Evolutionary conservation across 805 yeast genomes (phyloP).

Genomic region (Kregervanrija fluxuum): DNA sequence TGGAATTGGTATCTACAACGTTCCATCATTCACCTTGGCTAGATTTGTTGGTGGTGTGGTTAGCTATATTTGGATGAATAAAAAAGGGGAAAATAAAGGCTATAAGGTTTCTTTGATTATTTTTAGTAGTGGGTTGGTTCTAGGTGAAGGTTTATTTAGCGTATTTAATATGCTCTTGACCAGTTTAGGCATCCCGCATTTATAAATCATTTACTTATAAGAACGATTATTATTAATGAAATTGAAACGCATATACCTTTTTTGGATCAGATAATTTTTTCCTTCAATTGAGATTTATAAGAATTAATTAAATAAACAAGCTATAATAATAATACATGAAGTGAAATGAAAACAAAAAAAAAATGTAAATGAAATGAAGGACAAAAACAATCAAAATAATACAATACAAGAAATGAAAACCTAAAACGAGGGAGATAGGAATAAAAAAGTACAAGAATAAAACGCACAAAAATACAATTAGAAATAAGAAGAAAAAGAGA

Average conservation of each 20-base stretch:
- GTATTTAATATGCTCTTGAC: slow-evolving; percentile 75
- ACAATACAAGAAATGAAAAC: background rate
- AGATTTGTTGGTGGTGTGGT: slow-evolving; percentile 83
- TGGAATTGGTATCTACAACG: slow-evolving; percentile 91
- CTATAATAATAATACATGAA: background rate
- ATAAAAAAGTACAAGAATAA: background rate
- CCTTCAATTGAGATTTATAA: background rate
- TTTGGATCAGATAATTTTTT: background rate
- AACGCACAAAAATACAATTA: background rate
- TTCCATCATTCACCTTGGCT: slow-evolving; percentile 90
- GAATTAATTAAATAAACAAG: background rate
- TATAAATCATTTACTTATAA: slow-evolving; percentile 18
- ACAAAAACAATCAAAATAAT: background rate
- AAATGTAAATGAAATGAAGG: background rate
- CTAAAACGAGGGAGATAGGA: background rate
- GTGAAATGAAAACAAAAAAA: background rate
- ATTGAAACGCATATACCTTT: background rate
- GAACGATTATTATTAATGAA: background rate
- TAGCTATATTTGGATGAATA: slow-evolving; percentile 50
- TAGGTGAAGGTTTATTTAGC: slow-evolving; percentile 91
- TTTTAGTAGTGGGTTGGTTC: slow-evolving; percentile 82
- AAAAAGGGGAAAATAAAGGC: slow-evolving; percentile 9
- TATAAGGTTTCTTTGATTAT: slow-evolving; percentile 68
- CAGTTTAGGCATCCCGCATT: slow-evolving; percentile 57
- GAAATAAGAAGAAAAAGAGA: background rate